Conservation (phyloP, 148 eudicot genomes). For the Talinum fruticosum region DNA sequence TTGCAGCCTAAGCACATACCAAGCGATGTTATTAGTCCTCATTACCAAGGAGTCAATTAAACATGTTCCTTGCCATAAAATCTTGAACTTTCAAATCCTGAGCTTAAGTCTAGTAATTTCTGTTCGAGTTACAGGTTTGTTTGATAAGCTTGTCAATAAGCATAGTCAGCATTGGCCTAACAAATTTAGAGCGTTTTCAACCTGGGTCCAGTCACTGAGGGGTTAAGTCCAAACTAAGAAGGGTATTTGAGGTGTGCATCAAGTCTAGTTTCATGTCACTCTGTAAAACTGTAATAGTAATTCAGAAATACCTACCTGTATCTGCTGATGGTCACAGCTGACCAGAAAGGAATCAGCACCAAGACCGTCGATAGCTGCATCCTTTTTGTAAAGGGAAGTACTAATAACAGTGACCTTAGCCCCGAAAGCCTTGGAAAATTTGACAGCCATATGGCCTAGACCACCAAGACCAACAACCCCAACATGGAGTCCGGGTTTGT, state of each 20-base stretch:
- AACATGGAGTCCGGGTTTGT: slow-evolving; percentile 38
- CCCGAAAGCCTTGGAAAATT: slow-evolving; percentile 48
- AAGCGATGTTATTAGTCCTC: no score
- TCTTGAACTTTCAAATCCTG: no score
- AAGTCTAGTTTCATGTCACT: neutral
- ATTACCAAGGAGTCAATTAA: no score
- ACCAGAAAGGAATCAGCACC: slow-evolving; percentile 25
- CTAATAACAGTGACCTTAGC: slow-evolving; percentile 47
- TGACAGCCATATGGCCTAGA: slow-evolving; percentile 51
- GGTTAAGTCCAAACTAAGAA: no score
- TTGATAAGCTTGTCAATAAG: no score
- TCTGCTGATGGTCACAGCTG: slow-evolving; percentile 27
- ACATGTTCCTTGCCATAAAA: neutral
- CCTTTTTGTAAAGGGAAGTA: slow-evolving; percentile 39
- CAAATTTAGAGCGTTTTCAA: no score
- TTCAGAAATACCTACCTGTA: slow-evolving; percentile 23
- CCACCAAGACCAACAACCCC: slow-evolving; percentile 53
- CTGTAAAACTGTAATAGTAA: no score
- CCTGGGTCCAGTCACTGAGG: no score
- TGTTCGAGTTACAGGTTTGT: no score
- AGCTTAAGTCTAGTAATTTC: no score
- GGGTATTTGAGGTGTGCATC: no score
- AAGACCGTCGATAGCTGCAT: slow-evolving; percentile 34
- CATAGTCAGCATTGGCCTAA: no score
- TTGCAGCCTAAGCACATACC: neutral